Percentiles rank a stretch among this genome's conserved stretches.
Evolutionary conservation across 192 early-diverging fungal genomes (phyloP).

Genomic region (Martensiomyces pterosporus): DNA sequence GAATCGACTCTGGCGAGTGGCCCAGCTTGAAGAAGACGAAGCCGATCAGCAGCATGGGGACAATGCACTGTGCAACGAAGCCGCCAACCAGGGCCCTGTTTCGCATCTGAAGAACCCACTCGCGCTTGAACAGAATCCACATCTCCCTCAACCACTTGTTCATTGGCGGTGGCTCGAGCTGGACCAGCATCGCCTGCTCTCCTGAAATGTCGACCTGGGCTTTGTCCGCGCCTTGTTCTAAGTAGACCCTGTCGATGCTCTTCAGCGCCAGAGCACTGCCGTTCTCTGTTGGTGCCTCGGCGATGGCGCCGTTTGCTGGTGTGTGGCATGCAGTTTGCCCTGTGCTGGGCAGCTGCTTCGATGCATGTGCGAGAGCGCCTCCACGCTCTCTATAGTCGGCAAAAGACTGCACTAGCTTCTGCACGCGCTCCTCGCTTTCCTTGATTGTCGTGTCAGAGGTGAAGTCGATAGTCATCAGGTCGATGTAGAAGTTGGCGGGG

Average conservation of each 20-base stretch:
- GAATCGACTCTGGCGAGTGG: constrained; percentile 8
- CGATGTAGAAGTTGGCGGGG: constrained; percentile 56
- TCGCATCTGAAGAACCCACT: constrained; percentile 19
- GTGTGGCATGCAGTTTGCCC: not conserved
- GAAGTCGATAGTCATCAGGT: constrained; percentile 36
- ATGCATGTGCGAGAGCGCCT: not conserved
- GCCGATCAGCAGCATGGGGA: constrained; percentile 23
- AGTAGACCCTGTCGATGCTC: too few species aligned
- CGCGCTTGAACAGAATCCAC: constrained; percentile 27
- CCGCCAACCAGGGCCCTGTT: constrained; percentile 5
- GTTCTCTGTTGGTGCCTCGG: not conserved
- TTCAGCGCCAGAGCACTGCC: not conserved
- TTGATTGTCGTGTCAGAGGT: constrained; percentile 5
- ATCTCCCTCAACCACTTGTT: constrained; percentile 29
- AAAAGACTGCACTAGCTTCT: not conserved
- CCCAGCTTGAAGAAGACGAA: constrained; percentile 38
- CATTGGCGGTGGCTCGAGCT: constrained; percentile 10
- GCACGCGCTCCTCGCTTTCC: constrained; percentile 12
- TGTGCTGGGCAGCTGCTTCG: not conserved
- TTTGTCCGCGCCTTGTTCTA: too few species aligned
- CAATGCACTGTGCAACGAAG: constrained; percentile 4
- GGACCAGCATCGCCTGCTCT: constrained; percentile 1
- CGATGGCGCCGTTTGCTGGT: not conserved
- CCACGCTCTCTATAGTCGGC: not conserved
- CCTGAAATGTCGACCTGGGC: constrained; percentile 2